Base-by-base conservation (phyloP, 768 basidiomycete genomes). In the Psilocybe azurescens region DNA sequence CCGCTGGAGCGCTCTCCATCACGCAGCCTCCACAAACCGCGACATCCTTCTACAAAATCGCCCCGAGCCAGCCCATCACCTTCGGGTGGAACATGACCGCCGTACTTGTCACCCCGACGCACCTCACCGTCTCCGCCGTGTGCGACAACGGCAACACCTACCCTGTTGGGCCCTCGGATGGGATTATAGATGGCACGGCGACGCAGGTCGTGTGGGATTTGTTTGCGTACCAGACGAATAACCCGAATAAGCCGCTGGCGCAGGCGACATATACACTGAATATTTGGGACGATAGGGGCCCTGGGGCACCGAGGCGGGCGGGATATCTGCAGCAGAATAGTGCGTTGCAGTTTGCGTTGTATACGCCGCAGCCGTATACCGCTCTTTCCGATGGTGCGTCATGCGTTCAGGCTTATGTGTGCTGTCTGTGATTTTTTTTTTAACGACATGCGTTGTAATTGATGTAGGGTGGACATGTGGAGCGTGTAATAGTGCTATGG, bases 41-140 rank as follows among this genome's bases (percentile, higher is more conserved):
- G 36, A 89, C 90, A 2, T 92, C 93, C 24, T 97, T 87, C 80
- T 97, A 87, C 81, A 95, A 95, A 83, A 91, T 97, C 71, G 91
- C 93, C 0, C 77, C 79, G 1, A 80, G 79, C 53, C 83, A 93
- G 65, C 77, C 80, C 62, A 86, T 97, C 71, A 97, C 94, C 20
- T 93, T 97, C 73, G 95, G 83, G 10, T 97, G 95, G 96, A 94
- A 94, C 75, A 84, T 94, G 69, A 93, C 93, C 14, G 81, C 81
- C 60, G 78, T 98, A 46, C 77, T 90, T 65, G 84, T 80, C 46
- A 88, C 84, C 0, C 95, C 95, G 0, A 85, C 87, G 3, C 81
- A 81, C 66, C 83, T 97, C 62, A 96, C 95, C 13, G 81, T 97
- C 63, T 86, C 86, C 41, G 95, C 95, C 30, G 82, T 89, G 48